phyloP scores from a whole-genome alignment of 495 filamentous ascomycete genomes.

The Cairneyella variabilis region DNA sequence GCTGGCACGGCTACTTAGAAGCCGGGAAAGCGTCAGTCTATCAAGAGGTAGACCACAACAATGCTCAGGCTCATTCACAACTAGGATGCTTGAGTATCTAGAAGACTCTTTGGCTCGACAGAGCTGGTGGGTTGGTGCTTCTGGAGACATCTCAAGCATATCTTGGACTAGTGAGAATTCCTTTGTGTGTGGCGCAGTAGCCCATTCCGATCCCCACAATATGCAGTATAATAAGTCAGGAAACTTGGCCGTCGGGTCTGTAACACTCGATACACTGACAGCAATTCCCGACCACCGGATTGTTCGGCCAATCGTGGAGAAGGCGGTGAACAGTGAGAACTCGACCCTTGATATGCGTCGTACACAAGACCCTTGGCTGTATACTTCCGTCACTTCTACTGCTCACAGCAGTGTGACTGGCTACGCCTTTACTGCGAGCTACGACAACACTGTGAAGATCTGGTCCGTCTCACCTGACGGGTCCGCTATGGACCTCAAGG shows the following conservation, averaged over 20 bases:
- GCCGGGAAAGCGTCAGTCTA: too few relatives aligned
- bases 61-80: too few relatives aligned
- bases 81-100: too few relatives aligned
- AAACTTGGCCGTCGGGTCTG: slow-evolving; percentile 73
- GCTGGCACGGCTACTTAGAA: too few relatives aligned
- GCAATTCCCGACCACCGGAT: slow-evolving; percentile 71
- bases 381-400: slow-evolving; percentile 71
- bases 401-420: slow-evolving; percentile 58
- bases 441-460: slow-evolving; percentile 73
- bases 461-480: slow-evolving; percentile 53
- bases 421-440: slow-evolving; percentile 71
- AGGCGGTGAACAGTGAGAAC: slow-evolving; percentile 36
- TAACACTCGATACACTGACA: slow-evolving; percentile 44
- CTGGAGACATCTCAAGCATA: slow-evolving; percentile 56
- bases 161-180: slow-evolving; percentile 48
- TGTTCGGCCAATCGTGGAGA: slow-evolving; percentile 37
- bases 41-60: too few relatives aligned
- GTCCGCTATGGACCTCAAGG: slow-evolving; percentile 35
- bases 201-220: slow-evolving; percentile 68
- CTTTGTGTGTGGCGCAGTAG: slow-evolving; percentile 65
- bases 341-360: slow-evolving; percentile 53
- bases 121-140: slow-evolving; percentile 49
- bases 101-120: slow-evolving; percentile 43
- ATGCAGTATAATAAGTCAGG: slow-evolving; percentile 81
- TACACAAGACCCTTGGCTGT: slow-evolving; percentile 65